Evolutionary conservation across 2,329 filamentous ascomycete genomes (phyloP), one percentile per base, ranked within the genome.

Genomic region (Bipolaris gigantea): DNA sequence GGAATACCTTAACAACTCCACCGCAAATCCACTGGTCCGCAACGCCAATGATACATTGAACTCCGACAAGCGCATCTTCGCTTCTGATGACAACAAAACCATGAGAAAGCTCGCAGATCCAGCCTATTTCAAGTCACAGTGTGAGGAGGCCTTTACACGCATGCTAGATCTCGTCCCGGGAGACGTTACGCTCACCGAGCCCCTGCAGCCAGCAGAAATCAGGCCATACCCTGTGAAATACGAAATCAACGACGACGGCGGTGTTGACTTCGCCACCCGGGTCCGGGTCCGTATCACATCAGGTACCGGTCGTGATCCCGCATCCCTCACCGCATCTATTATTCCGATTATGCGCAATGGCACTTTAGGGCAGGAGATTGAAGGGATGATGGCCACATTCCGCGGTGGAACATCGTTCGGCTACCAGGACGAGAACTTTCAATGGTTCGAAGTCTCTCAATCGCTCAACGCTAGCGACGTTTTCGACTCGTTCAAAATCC

Each of bases 21-120:
- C 68, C 1, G 57, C 61, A 3, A 69, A 69, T 8, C 67, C 67
- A 0, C 50, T 73, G 11, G 58, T 72, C 7, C 57, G 57, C 3
- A 64, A 62, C 18, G 41, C 56, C 30, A 71, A 73, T 45, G 61
- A 66, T 27, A 69, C 67, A 0, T 46, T 71, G 9, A 64, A 66
- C 15, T 73, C 69, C 4, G 73, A 75, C 45, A 62, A 68, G 42
- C 62, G 69, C 15, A 63, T 75, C 16, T 74, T 69, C 45, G 59
- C 51, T 5, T 57, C 63, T 3, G 72, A 74, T 52, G 58, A 54
- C 34, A 72, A 73, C 38, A 58, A 43, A 23, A 74, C 71, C 9
- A 70, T 74, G 60, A 50, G 62, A 8, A 59, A 57, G 27, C 59
- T 75, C 8, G 56, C 58, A 13, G 61, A 66, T n/a, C 15, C 44